A percentile compares a stretch with the other conserved stretches of the same genome.
Conservation (phyloP, 2,329 filamentous ascomycete species). For the Fusarium xyrophilum region DNA sequence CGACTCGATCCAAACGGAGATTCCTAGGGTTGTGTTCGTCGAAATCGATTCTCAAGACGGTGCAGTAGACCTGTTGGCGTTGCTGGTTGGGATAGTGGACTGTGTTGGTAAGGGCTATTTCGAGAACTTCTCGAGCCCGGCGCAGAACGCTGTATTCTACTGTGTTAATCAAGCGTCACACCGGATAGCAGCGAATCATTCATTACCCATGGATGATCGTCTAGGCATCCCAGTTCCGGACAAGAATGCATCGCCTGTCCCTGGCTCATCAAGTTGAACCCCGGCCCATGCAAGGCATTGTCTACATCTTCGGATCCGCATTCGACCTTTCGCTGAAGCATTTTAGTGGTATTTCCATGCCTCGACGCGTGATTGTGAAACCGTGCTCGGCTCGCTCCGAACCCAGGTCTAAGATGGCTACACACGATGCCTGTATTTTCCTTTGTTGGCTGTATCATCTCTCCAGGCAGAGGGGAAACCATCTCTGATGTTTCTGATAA, state of each 20-base stretch:
- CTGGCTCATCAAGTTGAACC: conserved; percentile 5
- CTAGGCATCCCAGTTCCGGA: conserved; percentile 15
- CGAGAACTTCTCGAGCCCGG: conserved; percentile 16
- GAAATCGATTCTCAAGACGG: conserved; percentile 37
- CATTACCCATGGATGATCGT: conserved; percentile 1
- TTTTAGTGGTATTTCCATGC: not conserved
- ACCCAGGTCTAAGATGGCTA: not conserved
- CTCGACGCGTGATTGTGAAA: not conserved
- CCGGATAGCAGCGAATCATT: not conserved
- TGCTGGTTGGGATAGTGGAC: conserved; percentile 37
- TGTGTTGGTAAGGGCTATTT: conserved; percentile 22
- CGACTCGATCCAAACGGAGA: conserved; percentile 30
- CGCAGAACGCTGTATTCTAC: conserved; percentile 13
- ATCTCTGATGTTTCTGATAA: conserved; percentile 15
- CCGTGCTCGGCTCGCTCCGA: not conserved
- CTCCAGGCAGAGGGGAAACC: conserved; percentile 2
- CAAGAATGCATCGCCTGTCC: conserved; percentile 25
- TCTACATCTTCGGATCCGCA: conserved; percentile 21
- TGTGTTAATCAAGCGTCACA: not conserved
- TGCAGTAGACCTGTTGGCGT: conserved; percentile 37
- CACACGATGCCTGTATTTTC: not conserved
- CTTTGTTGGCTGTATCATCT: not conserved
- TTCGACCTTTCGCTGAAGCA: not conserved
- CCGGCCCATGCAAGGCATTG: not conserved
- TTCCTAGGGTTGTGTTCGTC: conserved; percentile 38